Evolutionary conservation across 2,329 filamentous ascomycete species (phyloP).

Genomic region (Exserohilum turcica): DNA sequence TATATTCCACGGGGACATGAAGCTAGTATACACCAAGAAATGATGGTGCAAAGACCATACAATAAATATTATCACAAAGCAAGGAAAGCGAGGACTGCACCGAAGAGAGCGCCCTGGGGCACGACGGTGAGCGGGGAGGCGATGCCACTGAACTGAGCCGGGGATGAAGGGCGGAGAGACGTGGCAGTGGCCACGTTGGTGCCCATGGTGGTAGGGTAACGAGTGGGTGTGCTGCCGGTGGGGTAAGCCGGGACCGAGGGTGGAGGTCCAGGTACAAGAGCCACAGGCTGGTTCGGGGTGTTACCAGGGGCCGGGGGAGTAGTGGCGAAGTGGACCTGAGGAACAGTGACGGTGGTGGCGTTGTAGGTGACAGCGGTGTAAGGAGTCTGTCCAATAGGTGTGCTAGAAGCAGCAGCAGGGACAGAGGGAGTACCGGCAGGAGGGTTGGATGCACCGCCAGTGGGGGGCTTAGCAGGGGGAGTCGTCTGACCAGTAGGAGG

Average conservation of each 20-base stretch:
- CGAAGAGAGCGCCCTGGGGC: conserved; percentile 32
- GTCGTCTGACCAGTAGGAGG: conserved; percentile 9
- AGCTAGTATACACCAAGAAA: conserved; percentile 4
- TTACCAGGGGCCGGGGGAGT: conserved; percentile 36
- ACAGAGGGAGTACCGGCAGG: conserved; percentile 9
- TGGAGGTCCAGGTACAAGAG: conserved; percentile 42
- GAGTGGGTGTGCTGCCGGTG: conserved; percentile 7
- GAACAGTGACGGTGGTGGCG: conserved; percentile 53
- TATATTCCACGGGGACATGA: not conserved
- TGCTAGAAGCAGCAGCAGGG: conserved; percentile 9
- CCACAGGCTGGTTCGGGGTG: conserved; percentile 40
- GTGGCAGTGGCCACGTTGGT: conserved; percentile 23
- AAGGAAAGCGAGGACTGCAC: conserved; percentile 40
- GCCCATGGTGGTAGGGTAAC: conserved; percentile 34
- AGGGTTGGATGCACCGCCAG: conserved; percentile 1
- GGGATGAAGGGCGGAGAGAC: conserved; percentile 21
- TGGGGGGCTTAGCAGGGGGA: conserved; percentile 10
- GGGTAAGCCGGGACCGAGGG: conserved; percentile 36
- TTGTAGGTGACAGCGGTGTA: conserved; percentile 52
- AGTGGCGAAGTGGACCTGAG: conserved; percentile 53
- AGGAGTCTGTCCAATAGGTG: conserved; percentile 9
- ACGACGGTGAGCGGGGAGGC: conserved; percentile 33
- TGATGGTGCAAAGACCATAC: not conserved
- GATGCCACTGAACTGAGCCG: conserved; percentile 45
- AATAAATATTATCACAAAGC: conserved; percentile 31